These are phyloP conservation scores for Anthracocystis panici-leucophaei DNA, from an alignment of 1,284 basidiomycete species.

Conservation along the genomic window DNA sequence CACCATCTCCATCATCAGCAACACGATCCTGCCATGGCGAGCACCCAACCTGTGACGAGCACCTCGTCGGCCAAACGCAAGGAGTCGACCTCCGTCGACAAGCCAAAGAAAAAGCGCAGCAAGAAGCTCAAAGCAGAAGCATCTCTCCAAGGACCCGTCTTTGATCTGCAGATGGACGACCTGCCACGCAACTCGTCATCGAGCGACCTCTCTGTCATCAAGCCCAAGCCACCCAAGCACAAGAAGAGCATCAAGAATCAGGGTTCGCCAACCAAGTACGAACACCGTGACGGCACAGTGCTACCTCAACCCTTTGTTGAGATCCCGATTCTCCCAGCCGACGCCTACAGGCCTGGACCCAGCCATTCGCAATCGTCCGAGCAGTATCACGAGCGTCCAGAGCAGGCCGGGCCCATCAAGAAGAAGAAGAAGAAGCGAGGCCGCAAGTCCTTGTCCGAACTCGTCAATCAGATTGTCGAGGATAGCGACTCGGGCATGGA, in stretches of 20 bases:
- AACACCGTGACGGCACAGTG: conserved; percentile 1
- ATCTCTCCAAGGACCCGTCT: conserved; percentile 1
- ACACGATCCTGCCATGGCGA: conserved; percentile 15
- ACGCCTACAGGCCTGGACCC: background rate
- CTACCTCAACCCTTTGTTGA: conserved; percentile 12
- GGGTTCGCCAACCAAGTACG: conserved; percentile 4
- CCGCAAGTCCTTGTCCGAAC: conserved; percentile 31
- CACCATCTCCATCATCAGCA: conserved; percentile 6
- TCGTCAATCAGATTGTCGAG: conserved; percentile 42
- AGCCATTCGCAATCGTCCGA: background rate
- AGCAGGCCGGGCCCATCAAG: conserved; percentile 11
- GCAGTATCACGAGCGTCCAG: background rate
- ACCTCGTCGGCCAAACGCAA: conserved; percentile 27
- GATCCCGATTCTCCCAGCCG: background rate
- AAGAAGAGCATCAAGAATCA: conserved; percentile 29
- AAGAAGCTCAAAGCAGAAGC: conserved; percentile 35
- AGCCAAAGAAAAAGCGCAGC: conserved; percentile 30
- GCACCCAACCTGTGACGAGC: background rate
- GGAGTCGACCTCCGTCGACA: conserved; percentile 15
- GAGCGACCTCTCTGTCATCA: background rate
- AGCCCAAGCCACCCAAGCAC: conserved; percentile 4
- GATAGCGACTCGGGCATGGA: conserved; percentile 48
- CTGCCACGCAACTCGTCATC: background rate
- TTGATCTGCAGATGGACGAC: conserved; percentile 14
- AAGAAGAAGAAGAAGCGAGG: conserved; percentile 32